Conservation (phyloP, 768 basidiomycete species). For the Macrolepiota fuliginosa region DNA sequence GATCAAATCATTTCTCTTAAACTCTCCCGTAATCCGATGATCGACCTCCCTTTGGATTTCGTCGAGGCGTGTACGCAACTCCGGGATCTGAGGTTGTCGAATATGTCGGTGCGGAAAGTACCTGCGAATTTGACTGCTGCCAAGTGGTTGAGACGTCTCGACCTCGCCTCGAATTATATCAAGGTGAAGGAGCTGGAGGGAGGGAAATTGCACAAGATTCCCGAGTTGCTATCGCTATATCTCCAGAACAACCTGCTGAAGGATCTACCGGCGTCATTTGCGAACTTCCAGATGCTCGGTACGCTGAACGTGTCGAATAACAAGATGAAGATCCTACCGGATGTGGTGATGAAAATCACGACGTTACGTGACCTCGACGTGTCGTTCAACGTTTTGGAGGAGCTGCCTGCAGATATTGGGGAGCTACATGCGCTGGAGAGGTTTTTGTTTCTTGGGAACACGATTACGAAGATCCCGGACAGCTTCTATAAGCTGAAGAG, state of each 20-base stretch:
- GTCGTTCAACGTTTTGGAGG: constrained; percentile 88
- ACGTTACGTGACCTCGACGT: constrained; percentile 85
- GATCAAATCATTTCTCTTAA: constrained; percentile 82
- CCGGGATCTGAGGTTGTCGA: constrained; percentile 80
- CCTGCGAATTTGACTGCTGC: constrained; percentile 82
- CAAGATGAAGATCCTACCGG: constrained; percentile 77
- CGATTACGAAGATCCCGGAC: constrained; percentile 67
- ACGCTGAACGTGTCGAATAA: constrained; percentile 95
- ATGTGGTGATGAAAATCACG: constrained; percentile 68
- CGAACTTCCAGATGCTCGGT: constrained; percentile 64
- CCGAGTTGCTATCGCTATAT: constrained; percentile 62
- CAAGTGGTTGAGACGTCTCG: constrained; percentile 70
- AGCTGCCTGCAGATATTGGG: constrained; percentile 80
- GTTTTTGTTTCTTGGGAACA: constrained; percentile 85
- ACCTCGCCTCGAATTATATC: constrained; percentile 91
- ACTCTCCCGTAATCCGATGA: constrained; percentile 91
- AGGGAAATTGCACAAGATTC: constrained; percentile 76
- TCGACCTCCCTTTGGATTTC: constrained; percentile 96
- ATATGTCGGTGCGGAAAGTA: constrained; percentile 94
- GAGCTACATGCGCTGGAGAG: constrained; percentile 64
- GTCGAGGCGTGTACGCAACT: constrained; percentile 84
- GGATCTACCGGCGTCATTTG: constrained; percentile 82
- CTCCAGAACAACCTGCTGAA: constrained; percentile 93
- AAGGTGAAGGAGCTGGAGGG: constrained; percentile 84
- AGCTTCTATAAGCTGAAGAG: constrained; percentile 53